Conservation (phyloP, 2,329 filamentous ascomycete species). For the Onygenales sp. region DNA sequence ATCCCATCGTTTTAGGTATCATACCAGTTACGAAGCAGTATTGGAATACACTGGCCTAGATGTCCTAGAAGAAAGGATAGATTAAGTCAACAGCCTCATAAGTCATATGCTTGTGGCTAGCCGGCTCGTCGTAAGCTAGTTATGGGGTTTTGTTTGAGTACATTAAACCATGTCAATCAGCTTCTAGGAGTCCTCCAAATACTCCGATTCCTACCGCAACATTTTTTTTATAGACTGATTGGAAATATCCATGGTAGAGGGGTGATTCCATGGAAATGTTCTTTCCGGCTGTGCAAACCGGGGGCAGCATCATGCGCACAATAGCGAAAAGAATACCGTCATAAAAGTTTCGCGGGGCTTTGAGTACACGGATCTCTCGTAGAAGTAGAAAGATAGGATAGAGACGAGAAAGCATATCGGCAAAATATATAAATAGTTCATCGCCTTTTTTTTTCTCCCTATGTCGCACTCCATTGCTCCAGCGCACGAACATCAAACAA, state of each 20-base stretch:
- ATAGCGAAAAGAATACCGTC: too few relatives aligned
- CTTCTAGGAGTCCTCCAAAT: slow-evolving; percentile 65
- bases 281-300: slow-evolving; percentile 69
- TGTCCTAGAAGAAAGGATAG: slow-evolving; percentile 38
- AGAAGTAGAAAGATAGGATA: too few relatives aligned
- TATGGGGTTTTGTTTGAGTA: slow-evolving; percentile 17
- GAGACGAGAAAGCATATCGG: too few relatives aligned
- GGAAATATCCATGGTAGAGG: slow-evolving; percentile 69
- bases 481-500: too few relatives aligned
- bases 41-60: slow-evolving; percentile 76
- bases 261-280: slow-evolving; percentile 62
- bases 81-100: background rate
- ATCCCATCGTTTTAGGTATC: slow-evolving; percentile 61
- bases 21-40: slow-evolving; percentile 73
- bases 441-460: too few relatives aligned
- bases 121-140: background rate
- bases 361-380: too few relatives aligned
- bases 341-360: too few relatives aligned
- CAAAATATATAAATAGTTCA: too few relatives aligned
- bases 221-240: slow-evolving; percentile 59
- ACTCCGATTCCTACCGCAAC: slow-evolving; percentile 59
- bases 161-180: slow-evolving; percentile 84
- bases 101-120: background rate
- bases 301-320: slow-evolving; percentile 58
- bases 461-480: too few relatives aligned